Evolutionary conservation across 2,329 filamentous ascomycete species (phyloP).

Genomic region (Malbranchea cinnamomea): DNA sequence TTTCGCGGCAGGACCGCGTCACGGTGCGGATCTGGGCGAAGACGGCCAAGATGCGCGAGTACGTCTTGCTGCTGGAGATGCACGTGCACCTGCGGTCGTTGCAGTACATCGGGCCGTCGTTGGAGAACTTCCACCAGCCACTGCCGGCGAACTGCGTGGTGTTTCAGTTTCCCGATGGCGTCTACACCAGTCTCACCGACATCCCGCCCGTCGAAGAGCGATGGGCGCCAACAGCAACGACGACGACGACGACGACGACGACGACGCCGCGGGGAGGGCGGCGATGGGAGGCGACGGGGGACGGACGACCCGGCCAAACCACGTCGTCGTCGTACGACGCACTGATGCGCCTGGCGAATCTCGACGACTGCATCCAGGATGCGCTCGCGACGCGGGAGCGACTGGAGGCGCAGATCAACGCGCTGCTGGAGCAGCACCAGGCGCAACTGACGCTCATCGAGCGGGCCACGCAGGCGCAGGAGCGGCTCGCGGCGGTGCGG

Average conservation of each 20-base stretch:
- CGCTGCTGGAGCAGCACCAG: slow-evolving; percentile 26
- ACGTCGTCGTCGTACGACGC: slow-evolving; percentile 71
- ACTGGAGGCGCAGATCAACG: slow-evolving; percentile 64
- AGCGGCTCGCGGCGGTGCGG: slow-evolving; percentile 27
- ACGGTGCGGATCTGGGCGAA: slow-evolving; percentile 62
- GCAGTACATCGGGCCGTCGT: slow-evolving; percentile 58
- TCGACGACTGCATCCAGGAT: slow-evolving; percentile 85
- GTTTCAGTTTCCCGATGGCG: slow-evolving; percentile 72
- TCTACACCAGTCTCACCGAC: slow-evolving; percentile 63
- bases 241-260: neutral
- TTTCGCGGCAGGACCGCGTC: slow-evolving; percentile 51
- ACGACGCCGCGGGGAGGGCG: slow-evolving; percentile 16
- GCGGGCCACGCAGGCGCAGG: slow-evolving; percentile 23
- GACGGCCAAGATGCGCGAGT: slow-evolving; percentile 36
- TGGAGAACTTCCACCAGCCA: slow-evolving; percentile 50
- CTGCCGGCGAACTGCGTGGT: slow-evolving; percentile 71
- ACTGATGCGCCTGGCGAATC: slow-evolving; percentile 72
- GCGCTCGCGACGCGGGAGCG: slow-evolving; percentile 61
- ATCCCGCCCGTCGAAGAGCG: slow-evolving; percentile 35
- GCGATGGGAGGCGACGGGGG: slow-evolving; percentile 29
- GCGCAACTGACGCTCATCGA: slow-evolving; percentile 17
- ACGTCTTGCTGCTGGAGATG: slow-evolving; percentile 57
- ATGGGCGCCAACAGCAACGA: slow-evolving; percentile 6
- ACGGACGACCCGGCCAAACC: no score
- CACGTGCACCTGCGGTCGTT: slow-evolving; percentile 55